Percentiles rank a stretch among this genome's conserved stretches.
Evolutionary conservation across 768 basidiomycete genomes (phyloP).

Genomic region (Suillus subaureus): DNA sequence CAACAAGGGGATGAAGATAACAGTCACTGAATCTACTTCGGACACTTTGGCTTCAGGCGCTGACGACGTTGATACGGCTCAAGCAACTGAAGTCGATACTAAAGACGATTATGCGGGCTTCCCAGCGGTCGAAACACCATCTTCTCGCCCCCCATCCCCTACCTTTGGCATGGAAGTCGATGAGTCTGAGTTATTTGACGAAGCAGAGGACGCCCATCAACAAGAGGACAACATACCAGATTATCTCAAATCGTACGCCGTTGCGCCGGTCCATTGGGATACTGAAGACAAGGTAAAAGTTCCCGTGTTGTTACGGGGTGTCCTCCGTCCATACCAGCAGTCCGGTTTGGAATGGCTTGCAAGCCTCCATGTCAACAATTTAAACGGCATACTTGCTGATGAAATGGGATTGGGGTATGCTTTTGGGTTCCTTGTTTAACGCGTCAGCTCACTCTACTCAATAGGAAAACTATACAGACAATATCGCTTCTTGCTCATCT

Average conservation of each 20-base stretch:
- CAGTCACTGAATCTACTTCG: background rate
- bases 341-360: conserved; percentile 94
- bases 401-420: conserved; percentile 94
- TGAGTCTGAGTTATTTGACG: conserved; percentile 5
- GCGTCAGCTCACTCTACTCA: conserved; percentile 4
- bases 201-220: conserved; percentile 42
- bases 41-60: background rate
- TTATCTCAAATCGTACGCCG: conserved; percentile 70
- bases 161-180: background rate
- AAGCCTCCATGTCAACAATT: conserved; percentile 75
- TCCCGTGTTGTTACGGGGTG: conserved; percentile 80
- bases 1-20: background rate
- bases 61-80: background rate
- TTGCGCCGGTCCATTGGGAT: conserved; percentile 72
- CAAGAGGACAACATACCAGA: conserved; percentile 45
- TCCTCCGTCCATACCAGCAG: conserved; percentile 90
- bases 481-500: conserved; percentile 93
- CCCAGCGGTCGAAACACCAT: background rate
- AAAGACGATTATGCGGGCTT: background rate
- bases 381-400: conserved; percentile 87
- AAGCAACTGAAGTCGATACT: background rate
- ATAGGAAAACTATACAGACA: conserved; percentile 94
- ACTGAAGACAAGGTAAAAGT: conserved; percentile 57
- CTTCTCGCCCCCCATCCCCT: background rate
- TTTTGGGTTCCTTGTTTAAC: background rate